Evolutionary conservation across 2,329 filamentous ascomycete species (phyloP), one percentile per base, ranked within the genome.

Genomic region (Dryadomyces sulphureus): DNA sequence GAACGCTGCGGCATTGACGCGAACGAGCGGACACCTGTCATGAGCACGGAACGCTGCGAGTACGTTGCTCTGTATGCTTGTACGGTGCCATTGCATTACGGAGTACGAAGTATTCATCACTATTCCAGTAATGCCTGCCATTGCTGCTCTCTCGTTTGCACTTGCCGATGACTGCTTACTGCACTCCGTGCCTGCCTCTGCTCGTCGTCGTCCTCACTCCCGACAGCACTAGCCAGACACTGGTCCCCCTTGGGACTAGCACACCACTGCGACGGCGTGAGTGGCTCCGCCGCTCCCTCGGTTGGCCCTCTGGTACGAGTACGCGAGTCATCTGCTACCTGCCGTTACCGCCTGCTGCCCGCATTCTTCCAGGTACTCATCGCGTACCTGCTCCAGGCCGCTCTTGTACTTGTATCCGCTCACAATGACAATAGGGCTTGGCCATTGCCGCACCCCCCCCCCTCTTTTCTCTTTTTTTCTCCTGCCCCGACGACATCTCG

Each of bases 241-340:
- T 32, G 27, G 24, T 22, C 38, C 43, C 20, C 21, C 22, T 38
- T 36, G 16, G n/a, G 38, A 41, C 32, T 42, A 46, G 40, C 38
- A 46, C 35, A 46, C 45, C 45, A 46, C 39, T 46, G 45, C 32
- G 38, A 42, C 45, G 45, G 45, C 34, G 27, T 42, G 27, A 19
- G 45, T 40, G 12, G 45, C 39, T 39, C 45, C 45, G 39, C 39
- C 32, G 21, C 22, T 21, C 35, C 19, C 27, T 32, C 35, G 5
- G 24, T 17, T 40, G 21, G 32, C 14, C n/a, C 21, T 17, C 43
- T 25, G 43, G 24, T 38, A 36, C 42, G 21, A 22, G 35, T 38
- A 39, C 35, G 35, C 36, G 35, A 38, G 21, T 16, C 30, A 36
- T 20, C 7, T 30, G 35, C 12, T 42, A 42, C 41, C 34, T 12